Conservation (phyloP, 331 rosid genomes). For the Acacia concinna region DNA sequence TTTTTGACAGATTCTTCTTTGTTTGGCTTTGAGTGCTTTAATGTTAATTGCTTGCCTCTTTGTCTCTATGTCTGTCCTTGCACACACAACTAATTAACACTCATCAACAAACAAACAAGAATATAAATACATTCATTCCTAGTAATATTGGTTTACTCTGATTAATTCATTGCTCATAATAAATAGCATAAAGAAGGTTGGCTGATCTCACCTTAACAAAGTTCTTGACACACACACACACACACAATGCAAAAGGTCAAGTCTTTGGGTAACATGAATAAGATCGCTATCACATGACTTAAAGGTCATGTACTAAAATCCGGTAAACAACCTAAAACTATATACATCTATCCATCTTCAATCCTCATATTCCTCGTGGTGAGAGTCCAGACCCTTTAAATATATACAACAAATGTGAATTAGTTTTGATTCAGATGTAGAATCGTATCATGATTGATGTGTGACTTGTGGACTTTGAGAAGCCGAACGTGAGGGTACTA, state of each 20-base stretch:
- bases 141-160: background rate
- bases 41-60: background rate
- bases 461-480: background rate
- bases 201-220: background rate
- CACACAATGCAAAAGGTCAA: too few species aligned
- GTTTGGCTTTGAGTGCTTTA: slow-evolving; percentile 3
- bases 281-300: too few species aligned
- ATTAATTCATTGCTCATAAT: background rate
- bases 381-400: too few species aligned
- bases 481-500: slow-evolving; percentile 3
- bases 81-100: background rate
- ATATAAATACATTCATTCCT: background rate
- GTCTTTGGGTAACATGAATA: too few species aligned
- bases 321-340: too few species aligned
- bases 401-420: background rate
- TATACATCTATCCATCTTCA: too few species aligned
- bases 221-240: too few species aligned
- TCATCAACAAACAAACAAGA: background rate
- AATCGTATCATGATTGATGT: background rate
- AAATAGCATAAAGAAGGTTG: background rate
- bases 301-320: too few species aligned
- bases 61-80: background rate
- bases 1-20: slow-evolving; percentile 25
- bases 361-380: too few species aligned
- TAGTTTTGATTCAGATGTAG: background rate